A percentile compares a stretch with the other conserved stretches of the same genome.
phyloP scores from a whole-genome alignment of 2,329 filamentous ascomycete species.

The Stagonosporopsis rhizophila region DNA sequence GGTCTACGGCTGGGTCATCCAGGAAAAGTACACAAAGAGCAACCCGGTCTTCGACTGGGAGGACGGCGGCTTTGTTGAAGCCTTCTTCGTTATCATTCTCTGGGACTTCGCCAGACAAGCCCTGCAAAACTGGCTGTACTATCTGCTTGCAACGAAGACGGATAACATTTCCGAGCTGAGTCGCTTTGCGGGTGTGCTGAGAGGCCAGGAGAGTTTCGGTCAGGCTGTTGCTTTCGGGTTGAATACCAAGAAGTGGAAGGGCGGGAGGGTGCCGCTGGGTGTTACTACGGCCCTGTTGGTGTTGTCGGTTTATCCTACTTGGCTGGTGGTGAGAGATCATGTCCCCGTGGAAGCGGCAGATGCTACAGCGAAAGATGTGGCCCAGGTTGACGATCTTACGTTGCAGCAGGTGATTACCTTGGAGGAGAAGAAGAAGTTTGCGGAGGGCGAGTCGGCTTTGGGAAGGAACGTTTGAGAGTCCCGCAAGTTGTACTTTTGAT shows the following conservation, averaged over 20 bases:
- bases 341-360: constrained; percentile 33
- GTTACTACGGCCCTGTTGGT: constrained; percentile 49
- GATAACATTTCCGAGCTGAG: constrained; percentile 62
- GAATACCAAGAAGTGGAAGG: constrained; percentile 54
- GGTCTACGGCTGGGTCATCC: constrained; percentile 62
- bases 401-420: constrained; percentile 10
- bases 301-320: constrained; percentile 38
- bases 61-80: constrained; percentile 53
- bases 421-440: constrained; percentile 22
- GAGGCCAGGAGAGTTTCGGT: constrained; percentile 56
- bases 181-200: constrained; percentile 53
- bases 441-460: constrained; percentile 19
- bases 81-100: constrained; percentile 58
- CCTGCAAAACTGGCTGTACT: constrained; percentile 65
- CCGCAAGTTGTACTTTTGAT: background rate
- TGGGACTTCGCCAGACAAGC: constrained; percentile 61
- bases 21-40: constrained; percentile 58
- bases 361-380: background rate
- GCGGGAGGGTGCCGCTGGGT: constrained; percentile 52
- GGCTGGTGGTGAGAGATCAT: constrained; percentile 41
- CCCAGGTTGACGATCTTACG: background rate
- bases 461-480: constrained; percentile 15
- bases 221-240: constrained; percentile 55
- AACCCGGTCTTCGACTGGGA: constrained; percentile 53
- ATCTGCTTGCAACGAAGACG: constrained; percentile 62